Evolutionary conservation across 225 moss, liverwort and hornwort genomes (phyloP), one percentile per base, ranked within the genome.

Genomic region (Pseudisothecium myosuroides): DNA sequence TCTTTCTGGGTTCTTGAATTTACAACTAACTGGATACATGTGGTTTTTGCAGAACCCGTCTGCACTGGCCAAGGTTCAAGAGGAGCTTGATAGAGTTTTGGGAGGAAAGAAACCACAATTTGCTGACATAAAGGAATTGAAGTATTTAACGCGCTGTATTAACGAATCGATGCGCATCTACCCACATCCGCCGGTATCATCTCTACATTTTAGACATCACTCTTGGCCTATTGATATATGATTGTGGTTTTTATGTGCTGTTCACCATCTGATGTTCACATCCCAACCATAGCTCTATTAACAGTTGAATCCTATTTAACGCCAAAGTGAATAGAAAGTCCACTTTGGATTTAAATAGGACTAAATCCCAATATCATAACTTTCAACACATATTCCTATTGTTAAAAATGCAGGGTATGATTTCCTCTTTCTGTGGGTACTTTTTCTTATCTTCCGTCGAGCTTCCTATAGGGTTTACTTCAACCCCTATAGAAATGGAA

Each of bases 161-260:
- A 99, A 97, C 80, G 99, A 99, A 93, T 99, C 99, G 23, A 99
- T 99, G 99, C 95, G 99, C 17, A 87, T 99, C 87, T 99, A 99
- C 88, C 99, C 99, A 66, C 99, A 99, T 86, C 99, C 99, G 80
- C 99, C 99, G 87, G 99, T 97, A 96, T 63, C 91, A 82, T 76
- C 6, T 85, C 41, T 59, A 75, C 76, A 80, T 54, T 64, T 63
- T 17, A 29, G 65, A 82, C 54, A 71, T 50, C 59, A 84, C 69
- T 59, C 36, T 41, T 73, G 58, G 58, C 62, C 39, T 63, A 80
- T 29, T 52, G 39, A 41, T 43, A 59, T 37, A 60, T 20, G 54
- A 81, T 37, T 54, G 64, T 55, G 59, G 32, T 36, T 81, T 81
- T 75, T 45, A 21, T 81, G 73, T 60, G 34, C 41, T 43, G 52